Evolutionary conservation across 2,329 filamentous ascomycete genomes (phyloP).

Genomic region (Pseudogymnoascus sp.): DNA sequence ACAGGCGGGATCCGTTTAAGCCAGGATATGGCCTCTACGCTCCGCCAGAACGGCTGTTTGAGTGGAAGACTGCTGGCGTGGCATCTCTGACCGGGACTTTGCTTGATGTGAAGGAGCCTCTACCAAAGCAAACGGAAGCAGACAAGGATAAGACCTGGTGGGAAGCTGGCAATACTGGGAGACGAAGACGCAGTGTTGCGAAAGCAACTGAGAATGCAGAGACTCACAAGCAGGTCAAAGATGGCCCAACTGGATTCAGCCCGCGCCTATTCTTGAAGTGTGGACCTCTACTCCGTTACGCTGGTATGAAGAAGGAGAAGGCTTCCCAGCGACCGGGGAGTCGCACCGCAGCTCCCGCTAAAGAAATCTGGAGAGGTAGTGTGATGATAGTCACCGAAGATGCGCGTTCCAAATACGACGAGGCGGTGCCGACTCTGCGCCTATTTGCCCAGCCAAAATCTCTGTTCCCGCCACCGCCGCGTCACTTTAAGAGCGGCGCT

Average conservation of each 20-base stretch:
- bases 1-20: constrained; percentile 21
- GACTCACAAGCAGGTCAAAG: background rate
- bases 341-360: constrained; percentile 32
- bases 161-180: constrained; percentile 51
- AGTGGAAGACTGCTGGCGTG: constrained; percentile 64
- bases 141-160: constrained; percentile 65
- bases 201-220: background rate
- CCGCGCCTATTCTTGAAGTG: constrained; percentile 81
- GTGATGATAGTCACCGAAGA: constrained; percentile 95
- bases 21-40: constrained; percentile 51
- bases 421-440: constrained; percentile 66
- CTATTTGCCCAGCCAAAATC: constrained; percentile 84
- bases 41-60: constrained; percentile 55
- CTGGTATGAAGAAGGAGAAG: constrained; percentile 64
- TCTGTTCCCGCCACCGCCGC: constrained; percentile 69
- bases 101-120: constrained; percentile 37
- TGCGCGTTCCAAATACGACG: constrained; percentile 71
- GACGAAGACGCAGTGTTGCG: constrained; percentile 29
- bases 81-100: constrained; percentile 52
- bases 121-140: constrained; percentile 20
- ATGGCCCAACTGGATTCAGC: constrained; percentile 62
- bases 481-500: constrained; percentile 55
- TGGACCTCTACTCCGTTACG: constrained; percentile 84
- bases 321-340: constrained; percentile 31
- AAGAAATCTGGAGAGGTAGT: constrained; percentile 86